Base-by-base conservation (phyloP, 768 basidiomycete species). In the Neoboletus magnificus region DNA sequence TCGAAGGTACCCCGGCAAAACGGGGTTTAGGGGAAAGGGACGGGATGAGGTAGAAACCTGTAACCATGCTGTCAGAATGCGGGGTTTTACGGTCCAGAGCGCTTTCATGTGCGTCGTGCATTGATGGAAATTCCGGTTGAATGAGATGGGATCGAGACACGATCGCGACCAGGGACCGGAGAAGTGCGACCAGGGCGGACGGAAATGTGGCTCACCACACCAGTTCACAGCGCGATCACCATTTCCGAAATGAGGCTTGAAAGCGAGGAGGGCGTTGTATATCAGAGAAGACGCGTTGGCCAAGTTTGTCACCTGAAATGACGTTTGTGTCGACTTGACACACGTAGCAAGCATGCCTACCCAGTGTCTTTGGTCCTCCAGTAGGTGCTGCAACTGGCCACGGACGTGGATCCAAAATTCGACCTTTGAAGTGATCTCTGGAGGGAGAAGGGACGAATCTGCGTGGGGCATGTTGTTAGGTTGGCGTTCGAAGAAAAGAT, bases 31-130 rank as follows among this genome's bases (percentile, higher is more conserved):
- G 88, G 68, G 88, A 89, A 47, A 89, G 72, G 32, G 73, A 71
- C 1, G 87, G 76, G 55, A 82, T 72, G 50, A 97, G 73, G 73
- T 98, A 97, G 76, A 98, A 96, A 12, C 95, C 93, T 96, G 69
- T 20, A 57, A 55, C 29, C 32, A 43, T 29, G 56, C 23, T 59
- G 56, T 76, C 61, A 70, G 64, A 49, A 54, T 40, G 35, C 8
- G 33, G 33, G 39, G 40, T 7, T 46, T 15, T 29, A 20, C 5
- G 29, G 37, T 23, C 37, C 47, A 33, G 45, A 40, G 45, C 20
- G 20, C 41, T 11, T 36, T 30, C 39, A 33, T 20, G 11, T 15
- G 22, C 35, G 23, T 32, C 42, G 30, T 23, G 36, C 25, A 29
- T 29, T 25, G 33, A 52, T 41, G 44, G 39, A 30, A 35, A 41